Conservation (phyloP, 163 green algal genomes). For the Chlorella variabilis region DNA sequence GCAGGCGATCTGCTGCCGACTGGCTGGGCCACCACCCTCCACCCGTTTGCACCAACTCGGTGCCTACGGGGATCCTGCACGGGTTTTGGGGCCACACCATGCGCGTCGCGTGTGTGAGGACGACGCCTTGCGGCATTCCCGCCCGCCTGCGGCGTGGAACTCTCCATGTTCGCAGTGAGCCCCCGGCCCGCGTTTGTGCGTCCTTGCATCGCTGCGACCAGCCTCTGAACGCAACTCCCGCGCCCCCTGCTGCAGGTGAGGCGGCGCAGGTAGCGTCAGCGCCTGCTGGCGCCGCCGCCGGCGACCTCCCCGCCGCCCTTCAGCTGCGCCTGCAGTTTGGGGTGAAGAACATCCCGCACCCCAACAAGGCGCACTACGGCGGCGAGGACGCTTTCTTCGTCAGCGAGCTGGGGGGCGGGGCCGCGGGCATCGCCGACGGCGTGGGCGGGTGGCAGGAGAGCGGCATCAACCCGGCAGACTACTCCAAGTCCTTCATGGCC, state of each 20-base stretch:
- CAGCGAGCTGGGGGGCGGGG: constrained; percentile 54
- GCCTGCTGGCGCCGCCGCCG: neutral
- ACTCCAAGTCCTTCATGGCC: constrained; percentile 24
- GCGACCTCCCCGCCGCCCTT: neutral
- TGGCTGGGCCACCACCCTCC: no score
- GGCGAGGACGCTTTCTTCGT: constrained; percentile 97
- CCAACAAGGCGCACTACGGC: constrained; percentile 74
- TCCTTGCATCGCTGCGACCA: no score
- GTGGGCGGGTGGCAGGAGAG: constrained; percentile 91
- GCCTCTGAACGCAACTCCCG: no score
- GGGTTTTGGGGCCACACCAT: no score
- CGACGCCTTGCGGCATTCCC: no score
- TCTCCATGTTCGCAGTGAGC: no score
- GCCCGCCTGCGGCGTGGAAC: no score
- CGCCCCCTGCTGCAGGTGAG: constrained; percentile 12
- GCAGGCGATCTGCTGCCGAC: no score
- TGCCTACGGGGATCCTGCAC: no score
- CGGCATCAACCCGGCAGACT: constrained; percentile 56
- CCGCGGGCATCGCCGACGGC: constrained; percentile 93
- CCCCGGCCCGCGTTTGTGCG: no score
- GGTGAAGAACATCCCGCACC: constrained; percentile 48
- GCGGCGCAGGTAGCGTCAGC: neutral
- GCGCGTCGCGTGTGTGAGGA: no score
- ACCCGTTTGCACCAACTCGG: no score
- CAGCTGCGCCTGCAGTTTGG: constrained; percentile 26